Evolutionary conservation across 768 basidiomycete genomes (phyloP), one percentile per base, ranked within the genome.

Genomic region (Lanmaoa rubissima): DNA sequence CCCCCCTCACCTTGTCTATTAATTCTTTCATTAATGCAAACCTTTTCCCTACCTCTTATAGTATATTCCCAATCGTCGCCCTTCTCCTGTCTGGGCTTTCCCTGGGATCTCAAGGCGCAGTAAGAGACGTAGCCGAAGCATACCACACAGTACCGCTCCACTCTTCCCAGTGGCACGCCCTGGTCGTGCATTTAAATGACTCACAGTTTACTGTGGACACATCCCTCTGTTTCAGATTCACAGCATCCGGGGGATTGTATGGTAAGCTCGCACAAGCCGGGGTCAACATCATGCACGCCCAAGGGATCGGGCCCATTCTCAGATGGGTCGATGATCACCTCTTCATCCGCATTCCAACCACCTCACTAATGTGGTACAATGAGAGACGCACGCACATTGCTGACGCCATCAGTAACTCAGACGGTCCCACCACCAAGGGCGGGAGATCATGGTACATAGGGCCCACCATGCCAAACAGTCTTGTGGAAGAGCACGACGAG

Each of bases 221-320:
- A 1, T 36, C 13, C 2, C 0, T 4, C 1, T 36, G 35, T 5
- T 36, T 36, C 2, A 6, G 36, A 1, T 16, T 17, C 16, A 10
- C 17, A 0, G 3, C 12, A 2, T 21, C 19, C 2, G 19, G 19
- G 0, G 19, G 39, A 0, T 0, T 41, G 0, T 41, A 41, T 13
- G 40, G 19, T 11, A 21, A 2, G 5, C 0, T 41, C 3, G 19
- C 11, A 0, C 10, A 1, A 2, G 40, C 19, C 0, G 40, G 40
- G 0, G 6, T 12, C 3, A 19, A 41, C 19, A 41, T 41, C 19
- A 41, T 41, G 40, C 3, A 12, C 0, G 17, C 40, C 0, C 0
- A 11, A 0, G 19, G 40, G 5, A 41, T 41, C 2, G 19, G 40
- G 0, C 40, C 40, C 2, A 41, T 41, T 19, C 19, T 41, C 2